Conservation (phyloP, 345 rosid genomes). For the Linum trigynum region DNA sequence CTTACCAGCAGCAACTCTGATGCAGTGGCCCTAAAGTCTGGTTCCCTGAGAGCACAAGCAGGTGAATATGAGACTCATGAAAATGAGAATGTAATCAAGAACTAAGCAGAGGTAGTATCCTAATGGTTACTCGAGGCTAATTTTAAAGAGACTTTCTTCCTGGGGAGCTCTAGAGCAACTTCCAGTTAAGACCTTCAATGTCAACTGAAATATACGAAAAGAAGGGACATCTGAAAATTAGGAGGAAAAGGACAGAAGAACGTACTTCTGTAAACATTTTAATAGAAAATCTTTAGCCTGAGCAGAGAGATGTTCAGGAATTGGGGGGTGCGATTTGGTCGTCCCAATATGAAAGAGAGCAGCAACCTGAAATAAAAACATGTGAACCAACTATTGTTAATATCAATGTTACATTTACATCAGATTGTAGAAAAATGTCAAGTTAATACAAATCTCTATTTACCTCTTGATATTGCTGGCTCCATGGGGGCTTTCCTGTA, state of each 20-base stretch:
- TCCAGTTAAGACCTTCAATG: background rate
- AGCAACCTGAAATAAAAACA: constrained; percentile 20
- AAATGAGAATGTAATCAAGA: background rate
- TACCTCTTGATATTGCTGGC: constrained; percentile 35
- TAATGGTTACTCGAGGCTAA: background rate
- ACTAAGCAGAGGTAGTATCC: background rate
- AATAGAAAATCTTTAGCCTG: constrained; percentile 27
- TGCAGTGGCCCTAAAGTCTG: constrained; percentile 22
- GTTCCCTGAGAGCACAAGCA: constrained; percentile 16
- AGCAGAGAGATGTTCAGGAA: constrained; percentile 24
- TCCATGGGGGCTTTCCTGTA: constrained; percentile 28
- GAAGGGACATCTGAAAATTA: background rate
- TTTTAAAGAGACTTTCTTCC: background rate
- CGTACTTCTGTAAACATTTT: constrained; percentile 28
- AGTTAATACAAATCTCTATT: background rate
- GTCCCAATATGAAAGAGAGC: constrained; percentile 32
- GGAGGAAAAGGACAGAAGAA: background rate
- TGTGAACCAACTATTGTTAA: background rate
- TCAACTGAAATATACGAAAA: background rate
- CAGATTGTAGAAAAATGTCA: constrained; percentile 12
- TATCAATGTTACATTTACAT: background rate
- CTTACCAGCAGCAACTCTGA: constrained; percentile 24
- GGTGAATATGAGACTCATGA: background rate
- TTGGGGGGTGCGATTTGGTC: constrained; percentile 27
- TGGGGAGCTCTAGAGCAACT: background rate